A percentile compares a stretch with the other conserved stretches of the same genome.
phyloP scores from a whole-genome alignment of 345 rosid genomes.

The Carallia brachiata region DNA sequence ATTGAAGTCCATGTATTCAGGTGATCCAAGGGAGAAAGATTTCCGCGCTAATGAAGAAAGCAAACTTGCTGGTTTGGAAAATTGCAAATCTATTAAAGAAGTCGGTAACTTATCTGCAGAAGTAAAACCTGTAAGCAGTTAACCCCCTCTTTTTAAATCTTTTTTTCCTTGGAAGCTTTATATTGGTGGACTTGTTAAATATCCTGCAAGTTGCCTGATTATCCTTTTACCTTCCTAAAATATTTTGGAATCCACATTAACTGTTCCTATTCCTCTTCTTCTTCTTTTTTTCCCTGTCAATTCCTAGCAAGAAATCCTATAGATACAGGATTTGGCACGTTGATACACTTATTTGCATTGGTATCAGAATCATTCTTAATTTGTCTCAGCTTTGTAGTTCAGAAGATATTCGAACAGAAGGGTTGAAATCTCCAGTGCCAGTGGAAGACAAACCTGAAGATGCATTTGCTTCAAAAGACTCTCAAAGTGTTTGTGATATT shows the following conservation, averaged over 20 bases:
- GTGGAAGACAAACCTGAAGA: slow-evolving; percentile 31
- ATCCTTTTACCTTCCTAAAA: slow-evolving; percentile 4
- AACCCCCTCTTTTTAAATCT: background rate
- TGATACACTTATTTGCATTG: slow-evolving; percentile 18
- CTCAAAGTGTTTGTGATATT: slow-evolving; percentile 32
- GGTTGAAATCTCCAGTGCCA: slow-evolving; percentile 10
- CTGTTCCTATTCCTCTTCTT: background rate
- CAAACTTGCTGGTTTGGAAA: slow-evolving; percentile 16
- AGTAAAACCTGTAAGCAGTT: slow-evolving; percentile 33
- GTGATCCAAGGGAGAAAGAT: slow-evolving; percentile 11
- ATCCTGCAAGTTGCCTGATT: slow-evolving; percentile 3
- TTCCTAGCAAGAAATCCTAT: background rate
- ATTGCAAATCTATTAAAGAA: slow-evolving; percentile 18
- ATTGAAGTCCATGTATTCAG: slow-evolving; percentile 8
- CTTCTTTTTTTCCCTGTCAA: background rate
- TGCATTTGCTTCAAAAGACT: slow-evolving; percentile 29
- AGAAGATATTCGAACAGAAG: slow-evolving; percentile 30
- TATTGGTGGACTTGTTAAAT: slow-evolving; percentile 5
- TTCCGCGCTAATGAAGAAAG: slow-evolving; percentile 22
- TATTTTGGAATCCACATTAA: background rate
- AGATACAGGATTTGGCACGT: slow-evolving; percentile 5
- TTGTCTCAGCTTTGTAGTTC: slow-evolving; percentile 61
- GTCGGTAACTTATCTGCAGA: slow-evolving; percentile 22
- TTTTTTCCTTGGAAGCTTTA: background rate
- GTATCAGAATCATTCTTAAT: slow-evolving; percentile 34